Evolutionary conservation across 192 early-diverging fungal genomes (phyloP), one percentile per base, ranked within the genome.

Genomic region (Coemansia sp.): DNA sequence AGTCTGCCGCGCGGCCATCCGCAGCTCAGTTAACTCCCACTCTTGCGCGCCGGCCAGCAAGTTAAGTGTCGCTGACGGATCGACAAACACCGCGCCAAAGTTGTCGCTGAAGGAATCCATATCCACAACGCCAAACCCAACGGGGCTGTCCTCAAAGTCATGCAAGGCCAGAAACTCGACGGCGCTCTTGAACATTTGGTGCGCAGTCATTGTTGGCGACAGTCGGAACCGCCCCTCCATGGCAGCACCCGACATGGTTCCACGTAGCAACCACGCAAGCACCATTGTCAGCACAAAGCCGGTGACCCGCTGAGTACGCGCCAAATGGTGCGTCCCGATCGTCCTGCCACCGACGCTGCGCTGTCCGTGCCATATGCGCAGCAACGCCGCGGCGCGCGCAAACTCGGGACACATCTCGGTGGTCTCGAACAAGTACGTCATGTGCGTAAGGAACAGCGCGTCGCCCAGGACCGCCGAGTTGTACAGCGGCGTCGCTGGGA

Each of bases 211-310:
- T 14, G 84, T 81, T 34, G 80, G 81, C 14, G 86, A 82, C 34
- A 95, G 70, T 56, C 85, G 87, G 76, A 86, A 89, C 9, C 79
- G 79, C 46, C 76, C 86, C 35, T 82, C 83, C 11, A 76, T 57
- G 1, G 80, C 84, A 0, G 43, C 20, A 5, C 63, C 66, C 0
- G 66, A 45, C 22, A 55, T 60, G 36, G 84, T 86, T 19, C 82
- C 76, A 20, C 80, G 74, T 57, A 99, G 74, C 49, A 99, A 79
- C 69, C 91, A 95, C 0, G 84, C 92, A 82, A 96, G 87, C n/a
- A 95, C 55, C 92, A 97, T 91, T 41, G 87, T 83, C 38, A 92
- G 89, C 40, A 93, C 62, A 74, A 96, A 99, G 29, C 89, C 92
- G 62, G 70, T 88, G 42, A 95, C 83, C 3, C 66, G 69, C 58